phyloP scores from a whole-genome alignment of 139 green algal species.

The Coccomyxa sp. region DNA sequence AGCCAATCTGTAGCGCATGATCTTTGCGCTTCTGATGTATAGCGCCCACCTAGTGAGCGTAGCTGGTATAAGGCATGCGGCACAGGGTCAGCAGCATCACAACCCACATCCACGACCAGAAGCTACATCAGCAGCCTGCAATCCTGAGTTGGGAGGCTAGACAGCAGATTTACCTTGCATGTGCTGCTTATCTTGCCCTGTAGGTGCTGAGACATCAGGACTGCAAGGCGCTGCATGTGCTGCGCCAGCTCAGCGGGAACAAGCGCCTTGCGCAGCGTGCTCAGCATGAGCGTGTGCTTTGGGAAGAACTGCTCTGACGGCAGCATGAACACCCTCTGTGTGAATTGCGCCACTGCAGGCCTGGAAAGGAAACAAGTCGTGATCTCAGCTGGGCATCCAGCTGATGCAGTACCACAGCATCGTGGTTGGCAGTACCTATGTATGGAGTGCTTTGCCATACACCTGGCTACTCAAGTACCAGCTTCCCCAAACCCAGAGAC shows the following conservation, averaged over 20 bases:
- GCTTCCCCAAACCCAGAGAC: too few relatives aligned
- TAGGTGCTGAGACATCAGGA: not conserved
- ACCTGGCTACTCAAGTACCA: too few relatives aligned
- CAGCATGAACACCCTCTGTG: conserved; percentile 64
- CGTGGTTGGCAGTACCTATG: too few relatives aligned
- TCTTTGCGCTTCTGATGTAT: not conserved
- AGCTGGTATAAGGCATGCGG: not conserved
- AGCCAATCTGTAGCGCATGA: not conserved
- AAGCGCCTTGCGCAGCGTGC: conserved; percentile 27
- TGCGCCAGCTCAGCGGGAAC: conserved; percentile 24
- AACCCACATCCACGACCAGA: not conserved
- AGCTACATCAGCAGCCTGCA: not conserved
- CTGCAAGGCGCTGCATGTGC: not conserved
- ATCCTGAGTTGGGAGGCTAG: not conserved
- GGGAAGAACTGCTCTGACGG: conserved; percentile 50
- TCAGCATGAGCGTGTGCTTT: conserved; percentile 44
- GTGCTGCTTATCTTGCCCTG: not conserved
- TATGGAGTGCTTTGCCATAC: too few relatives aligned
- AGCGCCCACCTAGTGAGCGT: not conserved
- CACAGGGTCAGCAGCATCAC: not conserved
- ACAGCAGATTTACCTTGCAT: not conserved
- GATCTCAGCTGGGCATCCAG: too few relatives aligned
- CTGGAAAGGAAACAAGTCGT: too few relatives aligned
- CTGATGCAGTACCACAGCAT: not conserved
- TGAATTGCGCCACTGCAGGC: conserved; percentile 69